Evolutionary conservation across 768 basidiomycete species (phyloP), one percentile per base, ranked within the genome.

Genomic region (Gloeophyllum trabeum): DNA sequence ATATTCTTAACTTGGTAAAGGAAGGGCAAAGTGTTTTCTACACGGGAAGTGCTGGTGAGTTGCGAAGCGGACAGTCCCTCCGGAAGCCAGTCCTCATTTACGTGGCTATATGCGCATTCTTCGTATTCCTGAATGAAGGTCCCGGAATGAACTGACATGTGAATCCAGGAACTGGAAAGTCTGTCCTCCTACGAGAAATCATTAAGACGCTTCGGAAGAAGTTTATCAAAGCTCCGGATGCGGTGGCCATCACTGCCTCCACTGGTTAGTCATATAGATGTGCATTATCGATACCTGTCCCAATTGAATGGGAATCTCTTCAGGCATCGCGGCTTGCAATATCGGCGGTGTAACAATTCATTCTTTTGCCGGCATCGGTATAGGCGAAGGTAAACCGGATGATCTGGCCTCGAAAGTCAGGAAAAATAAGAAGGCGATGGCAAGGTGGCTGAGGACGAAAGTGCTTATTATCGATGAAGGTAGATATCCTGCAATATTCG

Each of bases 271-370:
- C 24, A 36, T 41, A 39, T 40, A 5, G 12, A 40, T 38, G 26
- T 43, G 6, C 16, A 28, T 34, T 35, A 19, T 38, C 2, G 13
- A 21, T 18, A 19, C 19, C 23, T 38, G 5, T 21, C 43, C 38
- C 45, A 6, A 19, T 24, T 23, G 25, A 46, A 35, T 32, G 22
- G 25, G 25, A 26, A 19, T 40, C 20, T 42, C n/a, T 43, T 23
- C 44, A 82, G 85, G 85, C 35, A 96, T 98, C 51, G 94, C 94
- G 5, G 94, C 94, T 4, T 96, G 92, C 59, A 97, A 99, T 51
- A 92, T 99, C 39, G 94, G 94, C 6, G 94, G 96, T 30, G 76
- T 87, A 19, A 98, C 94, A 0, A 73, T 98, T 25, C 94, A 99
- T 57, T 93, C 89, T 0, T 99, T 96, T 55, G 79, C 85, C n/a